A percentile compares a stretch with the other conserved stretches of the same genome.
Conservation (phyloP, 129 eudicot genomes). For the Pittosporum tobira region DNA sequence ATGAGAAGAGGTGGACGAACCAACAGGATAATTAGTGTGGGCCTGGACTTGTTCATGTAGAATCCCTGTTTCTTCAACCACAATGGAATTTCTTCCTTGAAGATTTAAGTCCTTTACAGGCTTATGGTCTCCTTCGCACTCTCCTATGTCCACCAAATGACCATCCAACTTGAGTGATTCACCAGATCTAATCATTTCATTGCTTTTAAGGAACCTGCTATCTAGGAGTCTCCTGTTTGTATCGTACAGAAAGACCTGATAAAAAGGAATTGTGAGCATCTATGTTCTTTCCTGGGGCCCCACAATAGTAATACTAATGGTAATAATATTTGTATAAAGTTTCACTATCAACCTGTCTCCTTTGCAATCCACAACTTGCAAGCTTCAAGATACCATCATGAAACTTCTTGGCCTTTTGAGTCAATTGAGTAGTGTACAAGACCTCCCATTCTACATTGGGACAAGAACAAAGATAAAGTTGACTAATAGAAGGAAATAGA, state of each 20-base stretch:
- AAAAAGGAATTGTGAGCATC: conserved; percentile 1
- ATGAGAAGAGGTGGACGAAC: conserved; percentile 21
- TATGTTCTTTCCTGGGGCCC: not conserved
- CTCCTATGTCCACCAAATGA: conserved; percentile 70
- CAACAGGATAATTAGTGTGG: conserved; percentile 25
- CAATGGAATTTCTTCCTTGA: conserved; percentile 12
- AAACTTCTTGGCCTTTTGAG: conserved; percentile 79
- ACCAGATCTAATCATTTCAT: conserved; percentile 51
- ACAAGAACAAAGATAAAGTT: not conserved
- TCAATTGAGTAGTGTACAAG: conserved; percentile 74
- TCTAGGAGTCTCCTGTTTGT: conserved; percentile 40
- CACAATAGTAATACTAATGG: not conserved
- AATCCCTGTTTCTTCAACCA: conserved; percentile 17
- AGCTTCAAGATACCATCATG: conserved; percentile 77
- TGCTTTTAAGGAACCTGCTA: conserved; percentile 60
- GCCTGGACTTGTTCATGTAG: conserved; percentile 19
- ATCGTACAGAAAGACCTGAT: conserved; percentile 66
- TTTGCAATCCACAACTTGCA: conserved; percentile 43
- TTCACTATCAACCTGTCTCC: conserved; percentile 56
- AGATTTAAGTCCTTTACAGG: conserved; percentile 7
- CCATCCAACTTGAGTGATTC: conserved; percentile 60
- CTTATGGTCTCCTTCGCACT: conserved; percentile 13
- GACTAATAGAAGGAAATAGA: not conserved
- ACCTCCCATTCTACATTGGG: conserved; percentile 67
- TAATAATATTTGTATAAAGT: not conserved